Evolutionary conservation across 2,329 filamentous ascomycete species (phyloP), one percentile per base, ranked within the genome.

Genomic region (Xylaria polymorpha): DNA sequence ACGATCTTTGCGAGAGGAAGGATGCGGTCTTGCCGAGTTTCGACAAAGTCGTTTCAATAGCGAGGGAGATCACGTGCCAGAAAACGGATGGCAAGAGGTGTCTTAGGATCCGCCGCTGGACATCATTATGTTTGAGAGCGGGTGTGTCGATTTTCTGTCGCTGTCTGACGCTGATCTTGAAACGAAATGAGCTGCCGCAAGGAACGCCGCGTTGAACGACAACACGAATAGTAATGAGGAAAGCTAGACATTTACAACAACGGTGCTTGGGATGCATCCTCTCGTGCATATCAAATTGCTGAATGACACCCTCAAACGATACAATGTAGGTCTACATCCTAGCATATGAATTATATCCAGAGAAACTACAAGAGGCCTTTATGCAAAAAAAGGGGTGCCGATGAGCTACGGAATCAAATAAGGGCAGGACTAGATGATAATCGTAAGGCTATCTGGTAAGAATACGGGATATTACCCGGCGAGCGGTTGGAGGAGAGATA

Each of bases 11-110:
- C 44, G 39, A 12, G 5, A 32, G 44, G 12, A 39, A 20, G 46
- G 59, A 62, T 5, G 29, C 53, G 29, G 29, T 44, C n/a, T 22
- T 62, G 35, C 59, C 46, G 29, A 51, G 46, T 3, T 62, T 62
- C 39, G 46, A 62, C 59, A 62, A 62, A 53, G 59, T 32, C 22
- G 35, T 29, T 62, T 62, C 59, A 53, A 62, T 41, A 44, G 59
- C 18, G 59, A 62, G 20, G 59, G 59, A 9, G 44, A 39, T 43
- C 59, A 44, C 29, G 46, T 51, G 9, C 59, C 59, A 0, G n/a
- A 62, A 43, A 53, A 29, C n/a, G 59, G 53, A 43, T 62, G 59
- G 32, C 41, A 53, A 25, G 29, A 6, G 18, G 46, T 62, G n/a
- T 15, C 44, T 35, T 6, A 7, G 2, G 46, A 51, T 18, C 43